Percentiles rank a stretch among this genome's conserved stretches.
Evolutionary conservation across 352 stramenopile species (phyloP).

Genomic region (Globisporangium splendens): DNA sequence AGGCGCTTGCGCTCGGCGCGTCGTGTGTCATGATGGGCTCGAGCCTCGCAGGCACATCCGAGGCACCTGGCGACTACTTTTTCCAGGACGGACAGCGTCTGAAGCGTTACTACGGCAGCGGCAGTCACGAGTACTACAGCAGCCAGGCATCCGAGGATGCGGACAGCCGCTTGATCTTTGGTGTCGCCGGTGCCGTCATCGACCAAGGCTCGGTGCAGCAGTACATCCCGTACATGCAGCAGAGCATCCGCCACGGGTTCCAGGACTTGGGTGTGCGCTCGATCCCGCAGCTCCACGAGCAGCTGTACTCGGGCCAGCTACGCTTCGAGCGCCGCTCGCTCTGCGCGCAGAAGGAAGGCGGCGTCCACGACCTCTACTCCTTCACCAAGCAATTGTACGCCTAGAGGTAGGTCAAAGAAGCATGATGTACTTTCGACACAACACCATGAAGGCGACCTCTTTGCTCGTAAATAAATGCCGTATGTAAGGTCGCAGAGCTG

Average conservation of each 20-base stretch:
- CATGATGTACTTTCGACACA: not conserved
- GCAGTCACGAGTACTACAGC: constrained; percentile 91
- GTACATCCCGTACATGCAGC: constrained; percentile 98
- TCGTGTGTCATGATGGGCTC: constrained; percentile 99
- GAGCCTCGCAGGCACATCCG: constrained; percentile 96
- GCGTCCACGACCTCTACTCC: constrained; percentile 96
- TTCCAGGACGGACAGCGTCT: constrained; percentile 98
- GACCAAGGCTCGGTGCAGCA: constrained; percentile 97
- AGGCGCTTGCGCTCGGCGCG: constrained; percentile 95
- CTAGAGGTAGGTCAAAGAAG: constrained; percentile 10
- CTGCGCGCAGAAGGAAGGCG: constrained; percentile 96
- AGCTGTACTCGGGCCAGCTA: constrained; percentile 68
- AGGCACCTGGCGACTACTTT: constrained; percentile 99
- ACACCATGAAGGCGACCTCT: too few relatives aligned
- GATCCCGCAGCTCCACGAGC: constrained; percentile 80
- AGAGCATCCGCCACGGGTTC: constrained; percentile 96
- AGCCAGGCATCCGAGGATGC: constrained; percentile 45
- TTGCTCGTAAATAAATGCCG: too few relatives aligned
- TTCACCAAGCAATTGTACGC: constrained; percentile 90
- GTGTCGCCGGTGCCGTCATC: constrained; percentile 95
- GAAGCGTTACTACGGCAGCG: constrained; percentile 99
- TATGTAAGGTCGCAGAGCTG: not conserved
- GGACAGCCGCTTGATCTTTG: constrained; percentile 95
- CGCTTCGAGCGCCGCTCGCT: constrained; percentile 96
- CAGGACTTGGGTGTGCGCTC: constrained; percentile 94